phyloP scores from a whole-genome alignment of 1,139 yeast genomes.

The Magnusiomyces suaveolens region DNA sequence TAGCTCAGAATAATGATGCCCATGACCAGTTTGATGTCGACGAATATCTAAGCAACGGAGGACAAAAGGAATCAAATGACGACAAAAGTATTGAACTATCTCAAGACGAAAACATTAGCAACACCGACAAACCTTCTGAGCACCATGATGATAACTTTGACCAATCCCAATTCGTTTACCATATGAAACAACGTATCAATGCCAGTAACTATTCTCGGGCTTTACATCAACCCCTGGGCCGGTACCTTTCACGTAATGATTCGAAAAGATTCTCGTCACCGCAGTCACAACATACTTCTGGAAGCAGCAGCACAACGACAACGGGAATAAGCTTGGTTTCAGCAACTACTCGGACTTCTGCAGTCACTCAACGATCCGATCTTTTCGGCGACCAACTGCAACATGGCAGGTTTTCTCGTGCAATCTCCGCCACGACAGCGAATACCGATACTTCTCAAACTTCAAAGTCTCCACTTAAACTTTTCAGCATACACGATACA shows the following conservation, averaged over 20 bases:
- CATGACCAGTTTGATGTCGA: not conserved
- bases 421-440: not conserved
- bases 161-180: not conserved
- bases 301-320: not conserved
- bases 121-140: not conserved
- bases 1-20: not conserved
- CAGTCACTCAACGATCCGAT: not conserved
- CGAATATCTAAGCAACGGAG: not conserved
- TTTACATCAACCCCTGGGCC: not conserved
- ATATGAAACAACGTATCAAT: not conserved
- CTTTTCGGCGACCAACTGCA: not conserved
- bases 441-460: not conserved
- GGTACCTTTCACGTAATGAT: not conserved
- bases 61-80: not conserved
- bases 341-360: not conserved
- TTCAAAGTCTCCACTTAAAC: slow-evolving; percentile 8
- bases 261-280: not conserved
- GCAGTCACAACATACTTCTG: not conserved
- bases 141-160: not conserved
- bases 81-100: too few species aligned
- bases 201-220: not conserved
- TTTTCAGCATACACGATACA: slow-evolving; percentile 12
- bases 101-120: not conserved
- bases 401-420: not conserved
- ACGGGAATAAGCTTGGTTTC: not conserved